Base-by-base conservation (phyloP, 2,329 filamentous ascomycete species). In the Fusarium nelsonii region DNA sequence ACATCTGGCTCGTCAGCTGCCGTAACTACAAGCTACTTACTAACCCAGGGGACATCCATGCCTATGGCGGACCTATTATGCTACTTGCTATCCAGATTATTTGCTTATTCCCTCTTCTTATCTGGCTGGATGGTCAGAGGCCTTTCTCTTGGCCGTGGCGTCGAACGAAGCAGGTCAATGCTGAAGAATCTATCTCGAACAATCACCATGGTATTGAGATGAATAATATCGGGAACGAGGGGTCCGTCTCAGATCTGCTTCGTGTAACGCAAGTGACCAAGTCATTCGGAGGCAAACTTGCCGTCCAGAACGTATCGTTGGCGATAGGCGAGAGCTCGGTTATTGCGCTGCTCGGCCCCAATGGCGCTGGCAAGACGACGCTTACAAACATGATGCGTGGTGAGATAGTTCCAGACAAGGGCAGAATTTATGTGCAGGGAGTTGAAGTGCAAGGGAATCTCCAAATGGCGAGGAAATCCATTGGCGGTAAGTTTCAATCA, bases 1-100 rank as follows among this genome's bases (percentile, higher is more conserved):
- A 97, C 75, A 82, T 92, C 3, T 95, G 96, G 77, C 91, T 91
- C 1, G 84, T 91, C 0, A 85, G 91, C 6, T 97, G 94, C 77
- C 84, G 84, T 33, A 88, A 85, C 34, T 81, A 87, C n/a, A 63
- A 82, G 18, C 18, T 41, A 15, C 80, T 52, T 30, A 89, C 92
- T 69, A 89, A 92, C 0, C 90, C 88, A 10, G 87, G 84, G 5
- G 87, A 96, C 20, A 85, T 85, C 1, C 85, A 90, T 16, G 65
- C 44, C 15, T 97, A 93, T 71, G 93, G 93, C 32, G 92, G 92
- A 0, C 92, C 92, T 41, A 23, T 41, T 23, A 23, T 41, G 39
- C 18, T 41, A 10, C 39, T 41, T 41, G 8, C 15, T 14, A 18
- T 41, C 11, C 39, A 41, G 18, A 41, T 41, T 14, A 1, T 41